These are phyloP conservation scores for Ogataea chonburiensis DNA, from an alignment of 805 yeast genomes.

Conservation along the genomic window DNA sequence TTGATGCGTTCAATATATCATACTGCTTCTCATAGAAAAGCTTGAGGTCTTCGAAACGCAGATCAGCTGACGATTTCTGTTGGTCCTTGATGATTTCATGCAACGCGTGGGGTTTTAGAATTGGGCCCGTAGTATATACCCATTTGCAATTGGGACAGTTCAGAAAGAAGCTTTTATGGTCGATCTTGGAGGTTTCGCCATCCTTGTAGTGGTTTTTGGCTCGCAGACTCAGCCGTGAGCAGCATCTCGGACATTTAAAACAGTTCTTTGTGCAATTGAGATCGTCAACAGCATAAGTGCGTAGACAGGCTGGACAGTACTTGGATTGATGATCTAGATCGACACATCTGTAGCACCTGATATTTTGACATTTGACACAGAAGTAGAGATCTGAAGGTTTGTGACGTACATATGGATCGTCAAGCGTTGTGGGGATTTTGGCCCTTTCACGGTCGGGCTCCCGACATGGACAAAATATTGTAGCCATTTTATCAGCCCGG, in stretches of 20 bases:
- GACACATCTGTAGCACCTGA: conserved; percentile 31
- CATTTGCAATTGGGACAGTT: conserved; percentile 39
- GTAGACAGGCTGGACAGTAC: conserved; percentile 32
- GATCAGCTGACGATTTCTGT: conserved; percentile 8
- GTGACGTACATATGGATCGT: conserved; percentile 22
- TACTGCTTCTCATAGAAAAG: conserved; percentile 21
- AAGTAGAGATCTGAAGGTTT: conserved; percentile 21
- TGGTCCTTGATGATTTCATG: conserved; percentile 27
- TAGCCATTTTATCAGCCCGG: conserved; percentile 4
- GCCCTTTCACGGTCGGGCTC: conserved; percentile 6
- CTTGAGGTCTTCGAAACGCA: conserved; percentile 15
- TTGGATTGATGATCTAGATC: conserved; percentile 21
- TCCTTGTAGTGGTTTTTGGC: conserved; percentile 16
- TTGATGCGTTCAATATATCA: conserved; percentile 16
- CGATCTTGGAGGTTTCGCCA: conserved; percentile 10
- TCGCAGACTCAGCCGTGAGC: conserved; percentile 17
- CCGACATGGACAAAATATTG: conserved; percentile 18
- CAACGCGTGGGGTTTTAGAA: conserved; percentile 43
- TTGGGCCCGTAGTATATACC: conserved; percentile 36
- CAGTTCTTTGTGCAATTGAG: conserved; percentile 33
- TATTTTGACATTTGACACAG: conserved; percentile 30
- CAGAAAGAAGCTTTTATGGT: conserved; percentile 39
- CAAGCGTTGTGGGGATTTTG: conserved; percentile 14
- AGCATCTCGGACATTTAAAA: conserved; percentile 36
- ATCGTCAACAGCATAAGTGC: conserved; percentile 7